Conservation (phyloP, 1,139 yeast genomes). For the Blastobotrys capitulatus region DNA sequence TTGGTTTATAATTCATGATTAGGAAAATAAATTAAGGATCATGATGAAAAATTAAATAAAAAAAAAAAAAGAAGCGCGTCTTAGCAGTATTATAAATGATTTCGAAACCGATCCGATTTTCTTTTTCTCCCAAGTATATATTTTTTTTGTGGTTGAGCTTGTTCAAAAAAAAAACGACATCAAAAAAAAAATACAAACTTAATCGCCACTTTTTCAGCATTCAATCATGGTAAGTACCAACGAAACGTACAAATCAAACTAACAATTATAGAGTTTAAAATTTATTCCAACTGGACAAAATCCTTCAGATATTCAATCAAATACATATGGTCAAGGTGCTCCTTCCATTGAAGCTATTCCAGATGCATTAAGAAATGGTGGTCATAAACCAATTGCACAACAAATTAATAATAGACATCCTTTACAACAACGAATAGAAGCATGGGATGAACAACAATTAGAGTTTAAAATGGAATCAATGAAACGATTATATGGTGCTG, state of each 20-base stretch:
- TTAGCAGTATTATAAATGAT: no score
- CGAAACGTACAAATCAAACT: neutral
- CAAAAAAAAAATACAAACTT: no score
- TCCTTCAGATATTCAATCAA: conserved; percentile 17
- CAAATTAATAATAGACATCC: conserved; percentile 84
- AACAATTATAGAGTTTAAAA: conserved; percentile 15
- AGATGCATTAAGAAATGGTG: conserved; percentile 27
- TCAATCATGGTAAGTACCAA: neutral
- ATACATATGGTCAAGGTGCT: conserved; percentile 26
- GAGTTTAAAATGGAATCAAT: conserved; percentile 69
- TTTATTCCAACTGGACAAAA: conserved; percentile 26
- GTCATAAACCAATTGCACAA: conserved; percentile 43
- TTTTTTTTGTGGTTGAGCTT: no score
- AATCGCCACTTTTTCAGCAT: neutral
- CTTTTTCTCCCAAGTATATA: no score
- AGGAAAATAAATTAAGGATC: no score
- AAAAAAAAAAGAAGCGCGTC: neutral
- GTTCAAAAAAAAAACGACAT: no score
- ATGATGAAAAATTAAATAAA: neutral
- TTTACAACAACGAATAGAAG: conserved; percentile 61
- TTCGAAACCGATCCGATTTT: no score
- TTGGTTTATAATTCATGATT: no score
- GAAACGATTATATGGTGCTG: conserved; percentile 84
- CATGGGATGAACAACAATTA: conserved; percentile 78
- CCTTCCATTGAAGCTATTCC: conserved; percentile 27